phyloP scores from a whole-genome alignment of 495 filamentous ascomycete genomes.

The Podospora comata region DNA sequence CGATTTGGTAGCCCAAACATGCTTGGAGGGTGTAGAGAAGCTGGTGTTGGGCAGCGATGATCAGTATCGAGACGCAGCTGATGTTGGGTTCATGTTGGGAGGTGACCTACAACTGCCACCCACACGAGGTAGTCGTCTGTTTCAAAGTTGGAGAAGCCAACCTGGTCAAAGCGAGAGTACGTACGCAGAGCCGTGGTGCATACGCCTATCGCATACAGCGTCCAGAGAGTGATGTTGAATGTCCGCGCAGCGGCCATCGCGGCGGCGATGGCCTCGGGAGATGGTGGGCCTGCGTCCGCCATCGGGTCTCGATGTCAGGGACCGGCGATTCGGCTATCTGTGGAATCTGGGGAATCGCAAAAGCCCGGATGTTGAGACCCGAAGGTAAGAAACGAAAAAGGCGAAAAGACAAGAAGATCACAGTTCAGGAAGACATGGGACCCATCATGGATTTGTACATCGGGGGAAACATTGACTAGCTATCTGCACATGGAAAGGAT shows the following conservation, averaged over 20 bases:
- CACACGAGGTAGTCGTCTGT: constrained; percentile 43
- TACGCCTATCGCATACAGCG: constrained; percentile 43
- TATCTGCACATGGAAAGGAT: not conserved
- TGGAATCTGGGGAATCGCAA: no score
- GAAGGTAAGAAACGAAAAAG: not conserved
- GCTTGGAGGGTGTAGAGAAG: constrained; percentile 39
- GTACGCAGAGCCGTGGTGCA: constrained; percentile 37
- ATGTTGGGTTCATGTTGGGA: no score
- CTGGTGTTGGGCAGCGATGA: no score
- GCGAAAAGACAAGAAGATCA: not conserved
- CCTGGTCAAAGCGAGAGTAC: constrained; percentile 34
- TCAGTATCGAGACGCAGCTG: no score
- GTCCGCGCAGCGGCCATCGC: constrained; percentile 31
- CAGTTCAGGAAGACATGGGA: constrained; percentile 4
- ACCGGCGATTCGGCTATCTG: no score
- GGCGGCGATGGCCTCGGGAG: constrained; percentile 35
- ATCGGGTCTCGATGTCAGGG: no score
- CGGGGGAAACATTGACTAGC: not conserved
- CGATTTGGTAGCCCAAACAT: constrained; percentile 38
- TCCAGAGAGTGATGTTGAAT: constrained; percentile 45
- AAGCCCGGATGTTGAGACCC: not conserved
- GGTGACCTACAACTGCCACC: constrained; percentile 27
- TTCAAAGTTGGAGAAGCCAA: constrained; percentile 35
- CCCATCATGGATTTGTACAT: constrained; percentile 3
- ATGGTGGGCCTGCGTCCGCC: constrained; percentile 8